Evolutionary conservation across 2,329 filamentous ascomycete genomes (phyloP), one percentile per base, ranked within the genome.

Genomic region (Peltaster fructicola): DNA sequence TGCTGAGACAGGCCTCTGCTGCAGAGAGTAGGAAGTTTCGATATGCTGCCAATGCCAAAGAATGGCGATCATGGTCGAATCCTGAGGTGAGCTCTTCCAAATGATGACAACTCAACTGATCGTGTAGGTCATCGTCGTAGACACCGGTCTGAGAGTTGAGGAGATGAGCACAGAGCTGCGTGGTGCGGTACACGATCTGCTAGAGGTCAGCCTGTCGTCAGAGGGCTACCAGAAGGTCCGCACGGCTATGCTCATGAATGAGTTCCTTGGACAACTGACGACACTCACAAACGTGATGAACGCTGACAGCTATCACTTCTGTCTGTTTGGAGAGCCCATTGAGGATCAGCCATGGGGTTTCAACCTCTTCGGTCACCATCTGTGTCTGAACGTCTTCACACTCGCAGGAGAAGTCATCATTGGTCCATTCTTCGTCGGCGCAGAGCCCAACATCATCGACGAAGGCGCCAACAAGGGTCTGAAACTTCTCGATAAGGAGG

Each of bases 371-470:
- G 77, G 77, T 5, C 77, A 84, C 45, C 77, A 84, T 36, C 57
- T 84, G 2, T 79, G 73, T 35, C 57, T 82, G 2, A 71, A 72
- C 39, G 59, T 74, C 12, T 73, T 82, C 40, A 59, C 80, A 25
- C 63, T 70, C 36, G 56, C 55, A 13, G 50, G 54, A 0, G 72
- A 79, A 44, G 68, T 80, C 23, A 54, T 80, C 17, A 57, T 78
- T 2, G 69, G 67, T 0, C 77, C 77, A 0, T 77, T 71, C 52
- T 84, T 84, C 48, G 77, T 74, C 0, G 78, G 77, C 27, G 77
- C 77, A 1, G 77, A 84, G 49, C 77, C 77, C 1, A 81, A 82
- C 39, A 41, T 70, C 20, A 75, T 81, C 36, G 75, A 81, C 35
- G 50, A 52, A 0, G 73, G 74, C 0, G 61, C 61, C 0, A 59